phyloP scores from a whole-genome alignment of 2,329 filamentous ascomycete genomes.

The Colletotrichum sp. region DNA sequence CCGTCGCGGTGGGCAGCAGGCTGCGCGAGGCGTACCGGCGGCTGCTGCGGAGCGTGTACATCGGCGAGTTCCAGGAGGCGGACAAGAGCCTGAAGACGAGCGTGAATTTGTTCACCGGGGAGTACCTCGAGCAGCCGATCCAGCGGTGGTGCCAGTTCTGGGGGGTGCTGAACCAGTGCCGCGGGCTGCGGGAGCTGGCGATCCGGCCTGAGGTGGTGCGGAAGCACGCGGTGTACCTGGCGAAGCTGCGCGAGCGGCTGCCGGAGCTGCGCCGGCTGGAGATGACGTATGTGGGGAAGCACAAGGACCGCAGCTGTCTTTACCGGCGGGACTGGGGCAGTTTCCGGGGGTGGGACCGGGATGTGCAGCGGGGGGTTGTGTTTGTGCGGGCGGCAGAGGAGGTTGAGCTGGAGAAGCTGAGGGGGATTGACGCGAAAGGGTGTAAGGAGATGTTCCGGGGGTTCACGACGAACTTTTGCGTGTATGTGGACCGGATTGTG shows the following conservation, averaged over 20 bases:
- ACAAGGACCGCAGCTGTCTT: background rate
- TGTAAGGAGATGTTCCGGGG: background rate
- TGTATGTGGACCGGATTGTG: background rate
- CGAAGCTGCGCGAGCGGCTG: background rate
- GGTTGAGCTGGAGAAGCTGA: background rate
- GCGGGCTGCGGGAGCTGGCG: background rate
- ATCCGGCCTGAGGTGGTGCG: constrained; percentile 1
- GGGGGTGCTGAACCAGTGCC: constrained; percentile 11
- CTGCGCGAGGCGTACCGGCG: background rate
- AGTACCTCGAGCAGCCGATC: background rate
- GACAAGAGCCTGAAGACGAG: background rate
- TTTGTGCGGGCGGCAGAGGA: background rate
- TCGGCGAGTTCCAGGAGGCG: background rate
- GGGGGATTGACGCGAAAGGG: background rate
- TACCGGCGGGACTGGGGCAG: background rate
- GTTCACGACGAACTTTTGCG: constrained; percentile 16
- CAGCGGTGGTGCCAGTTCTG: constrained; percentile 14
- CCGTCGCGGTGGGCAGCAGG: background rate
- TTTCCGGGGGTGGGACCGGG: background rate
- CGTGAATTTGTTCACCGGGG: background rate
- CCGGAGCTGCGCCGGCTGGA: background rate
- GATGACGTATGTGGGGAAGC: background rate
- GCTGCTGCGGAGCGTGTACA: background rate
- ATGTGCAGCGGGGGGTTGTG: background rate
- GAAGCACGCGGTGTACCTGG: background rate